Evolutionary conservation across 2,329 filamentous ascomycete species (phyloP).

Genomic region (Cercospora janseana): DNA sequence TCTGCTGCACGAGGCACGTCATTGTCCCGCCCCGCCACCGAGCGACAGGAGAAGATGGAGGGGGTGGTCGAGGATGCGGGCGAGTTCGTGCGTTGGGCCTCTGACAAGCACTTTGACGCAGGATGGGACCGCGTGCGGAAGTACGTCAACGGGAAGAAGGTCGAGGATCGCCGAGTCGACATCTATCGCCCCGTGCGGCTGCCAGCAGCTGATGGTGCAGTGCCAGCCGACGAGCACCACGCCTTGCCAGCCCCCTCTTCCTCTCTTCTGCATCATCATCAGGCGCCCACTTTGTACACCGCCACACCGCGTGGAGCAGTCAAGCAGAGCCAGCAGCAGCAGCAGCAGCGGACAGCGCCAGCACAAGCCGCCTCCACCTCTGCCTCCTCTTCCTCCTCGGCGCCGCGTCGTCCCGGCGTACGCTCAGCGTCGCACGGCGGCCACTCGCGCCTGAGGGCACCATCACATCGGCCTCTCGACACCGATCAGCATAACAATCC

Average conservation of each 20-base stretch:
- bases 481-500: background rate
- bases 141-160: conserved; percentile 24
- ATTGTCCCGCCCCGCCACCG: conserved; percentile 18
- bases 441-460: conserved; percentile 20
- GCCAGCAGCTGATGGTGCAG: background rate
- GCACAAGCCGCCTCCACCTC: conserved; percentile 8
- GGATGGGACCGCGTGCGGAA: conserved; percentile 28
- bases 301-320: background rate
- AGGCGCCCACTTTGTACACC: background rate
- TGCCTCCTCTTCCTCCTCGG: conserved; percentile 10
- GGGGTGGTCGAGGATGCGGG: conserved; percentile 31
- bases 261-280: too few species aligned
- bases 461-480: background rate
- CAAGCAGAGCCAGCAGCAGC: background rate
- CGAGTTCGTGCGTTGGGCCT: conserved; percentile 28
- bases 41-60: conserved; percentile 19
- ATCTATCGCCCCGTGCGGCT: conserved; percentile 9
- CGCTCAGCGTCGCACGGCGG: conserved; percentile 16
- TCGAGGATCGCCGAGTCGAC: too few species aligned
- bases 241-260: too few species aligned
- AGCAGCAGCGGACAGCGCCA: conserved; percentile 1
- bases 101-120: conserved; percentile 32
- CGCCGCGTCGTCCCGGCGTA: conserved; percentile 11
- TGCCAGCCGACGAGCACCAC: too few species aligned
- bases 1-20: conserved; percentile 8